These are phyloP conservation scores for Paxillus involutus DNA, from an alignment of 768 basidiomycete species.

Conservation along the genomic window DNA sequence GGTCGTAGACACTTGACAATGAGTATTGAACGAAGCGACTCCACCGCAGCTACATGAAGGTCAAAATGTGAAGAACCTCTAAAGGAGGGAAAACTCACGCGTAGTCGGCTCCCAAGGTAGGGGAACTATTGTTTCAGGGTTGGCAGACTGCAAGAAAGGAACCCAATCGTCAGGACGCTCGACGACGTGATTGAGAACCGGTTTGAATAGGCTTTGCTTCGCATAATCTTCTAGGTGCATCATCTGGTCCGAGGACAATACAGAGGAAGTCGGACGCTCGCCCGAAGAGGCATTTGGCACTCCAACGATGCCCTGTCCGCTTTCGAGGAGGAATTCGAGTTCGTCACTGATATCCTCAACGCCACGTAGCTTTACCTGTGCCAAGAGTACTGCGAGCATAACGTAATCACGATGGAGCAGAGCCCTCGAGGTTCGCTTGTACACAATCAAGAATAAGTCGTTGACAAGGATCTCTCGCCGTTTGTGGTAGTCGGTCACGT, in stretches of 20 bases:
- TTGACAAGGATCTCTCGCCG: constrained; percentile 81
- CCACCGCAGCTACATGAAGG: constrained; percentile 54
- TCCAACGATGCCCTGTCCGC: constrained; percentile 63
- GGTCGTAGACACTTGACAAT: constrained; percentile 91
- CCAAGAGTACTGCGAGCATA: constrained; percentile 86
- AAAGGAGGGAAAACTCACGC: constrained; percentile 49
- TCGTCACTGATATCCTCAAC: constrained; percentile 81
- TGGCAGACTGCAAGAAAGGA: constrained; percentile 62
- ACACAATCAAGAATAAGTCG: constrained; percentile 88
- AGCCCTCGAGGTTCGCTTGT: constrained; percentile 86
- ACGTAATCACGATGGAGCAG: constrained; percentile 88
- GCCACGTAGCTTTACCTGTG: constrained; percentile 84
- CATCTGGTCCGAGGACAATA: constrained; percentile 68
- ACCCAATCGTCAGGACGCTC: constrained; percentile 70
- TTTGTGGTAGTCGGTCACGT: constrained; percentile 66
- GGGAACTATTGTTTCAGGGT: constrained; percentile 72
- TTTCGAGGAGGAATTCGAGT: constrained; percentile 89
- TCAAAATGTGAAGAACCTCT: constrained; percentile 10
- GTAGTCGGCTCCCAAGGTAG: constrained; percentile 75
- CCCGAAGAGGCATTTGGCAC: constrained; percentile 33
- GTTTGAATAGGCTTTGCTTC: constrained; percentile 74
- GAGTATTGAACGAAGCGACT: constrained; percentile 73
- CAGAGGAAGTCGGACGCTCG: constrained; percentile 37
- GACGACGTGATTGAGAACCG: constrained; percentile 61
- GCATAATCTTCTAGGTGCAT: constrained; percentile 70